Evolutionary conservation across 2,329 filamentous ascomycete species (phyloP).

Genomic region (Zalaria sp.): DNA sequence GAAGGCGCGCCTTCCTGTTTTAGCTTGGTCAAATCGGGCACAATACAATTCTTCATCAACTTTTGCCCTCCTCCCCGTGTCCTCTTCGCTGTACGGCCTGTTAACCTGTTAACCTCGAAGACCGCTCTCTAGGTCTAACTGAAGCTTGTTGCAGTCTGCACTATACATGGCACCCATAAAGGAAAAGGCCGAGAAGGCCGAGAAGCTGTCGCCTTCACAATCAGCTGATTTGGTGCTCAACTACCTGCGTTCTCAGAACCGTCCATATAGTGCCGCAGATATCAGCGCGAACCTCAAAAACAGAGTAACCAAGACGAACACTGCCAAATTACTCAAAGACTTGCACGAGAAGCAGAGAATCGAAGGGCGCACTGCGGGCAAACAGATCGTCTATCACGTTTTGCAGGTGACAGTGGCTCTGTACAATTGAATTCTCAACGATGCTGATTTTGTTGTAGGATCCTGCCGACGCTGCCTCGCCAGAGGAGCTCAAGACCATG

Average conservation of each 20-base stretch:
- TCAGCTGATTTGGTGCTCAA: conserved; percentile 14
- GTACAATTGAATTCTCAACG: background rate
- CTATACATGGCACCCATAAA: conserved; percentile 16
- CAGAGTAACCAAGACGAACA: conserved; percentile 30
- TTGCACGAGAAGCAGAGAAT: conserved; percentile 46
- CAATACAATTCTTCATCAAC: too few relatives aligned
- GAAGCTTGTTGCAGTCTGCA: too few relatives aligned
- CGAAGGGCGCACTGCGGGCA: conserved; percentile 43
- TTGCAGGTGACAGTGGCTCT: conserved; percentile 21
- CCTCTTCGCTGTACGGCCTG: too few relatives aligned
- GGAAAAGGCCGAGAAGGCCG: conserved; percentile 13
- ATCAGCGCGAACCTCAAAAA: conserved; percentile 21
- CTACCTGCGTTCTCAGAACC: conserved; percentile 17
- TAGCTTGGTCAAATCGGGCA: too few relatives aligned
- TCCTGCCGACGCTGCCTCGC: conserved; percentile 30
- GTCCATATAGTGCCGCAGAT: conserved; percentile 20
- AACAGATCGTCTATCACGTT: conserved; percentile 48
- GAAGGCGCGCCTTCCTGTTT: too few relatives aligned
- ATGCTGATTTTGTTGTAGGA: conserved; percentile 25
- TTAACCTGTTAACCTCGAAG: too few relatives aligned
- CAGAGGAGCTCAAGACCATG: conserved; percentile 35
- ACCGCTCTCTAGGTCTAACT: too few relatives aligned
- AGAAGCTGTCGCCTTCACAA: conserved; percentile 16
- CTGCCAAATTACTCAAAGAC: conserved; percentile 48
- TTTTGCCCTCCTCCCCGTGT: too few relatives aligned